Base-by-base conservation (phyloP, 768 basidiomycete genomes). In the Cystoderma amianthinum region DNA sequence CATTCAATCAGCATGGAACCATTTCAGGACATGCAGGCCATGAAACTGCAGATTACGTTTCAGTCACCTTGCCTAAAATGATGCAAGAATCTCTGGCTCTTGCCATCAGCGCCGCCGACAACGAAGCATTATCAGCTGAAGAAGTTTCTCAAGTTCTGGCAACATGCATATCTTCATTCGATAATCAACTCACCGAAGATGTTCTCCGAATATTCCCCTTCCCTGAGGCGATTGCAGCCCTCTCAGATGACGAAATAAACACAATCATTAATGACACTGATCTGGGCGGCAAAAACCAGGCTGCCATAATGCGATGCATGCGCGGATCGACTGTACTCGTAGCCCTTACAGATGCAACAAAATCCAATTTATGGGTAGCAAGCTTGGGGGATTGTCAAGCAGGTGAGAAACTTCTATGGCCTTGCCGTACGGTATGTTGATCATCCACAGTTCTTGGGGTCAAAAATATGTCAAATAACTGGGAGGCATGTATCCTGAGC, bases 341-440 rank as follows among this genome's bases (percentile, higher is more conserved):
- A 23, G 59, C 75, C 3, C 54, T 80, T 19, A 49, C 71, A 7
- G 68, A 76, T 43, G 69, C 74, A 3, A 32, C 42, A 11, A 54
- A 48, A 10, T 56, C 60, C 17, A 69, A 75, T 43, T 45, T 78
- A 1, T 78, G 76, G 74, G 71, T 77, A 10, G 75, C 71, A 2
- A 76, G 72, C 51, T 56, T 78, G 24, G 78, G 78, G 3, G 77
- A 80, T 51, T 75, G 75, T 47, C 65, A 65, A 47, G 75, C 73
- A 43, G 65, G 77, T 75, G 44, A 65, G 45, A 19, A 2, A 37
- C 6, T 25, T 41, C n/a, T 36, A 32, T 36, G n/a, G 16, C n/a
- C n/a, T n/a, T 36, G 9, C 16, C 7, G 34, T 15, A 25, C 19
- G 11, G 30, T 32, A 16, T 2, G 23, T 12, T 42, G 23, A 41